A percentile compares a stretch with the other conserved stretches of the same genome.
Conservation (phyloP, 2,329 filamentous ascomycete species). For the Sarocladium kiliense region DNA sequence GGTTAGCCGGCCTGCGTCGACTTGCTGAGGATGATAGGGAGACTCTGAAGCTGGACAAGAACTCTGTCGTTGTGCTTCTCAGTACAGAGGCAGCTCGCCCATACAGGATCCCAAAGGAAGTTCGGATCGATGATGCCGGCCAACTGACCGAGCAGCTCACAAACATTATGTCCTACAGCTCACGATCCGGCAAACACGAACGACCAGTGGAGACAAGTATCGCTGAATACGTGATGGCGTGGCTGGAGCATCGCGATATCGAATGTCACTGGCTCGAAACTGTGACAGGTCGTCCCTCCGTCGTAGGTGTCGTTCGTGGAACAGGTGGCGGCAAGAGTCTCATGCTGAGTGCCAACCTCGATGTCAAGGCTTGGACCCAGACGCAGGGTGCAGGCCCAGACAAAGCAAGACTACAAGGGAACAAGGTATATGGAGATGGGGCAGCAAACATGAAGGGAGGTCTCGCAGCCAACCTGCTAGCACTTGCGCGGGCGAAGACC, state of each 20-base stretch:
- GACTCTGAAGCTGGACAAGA: slow-evolving; percentile 30
- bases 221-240: slow-evolving; percentile 33
- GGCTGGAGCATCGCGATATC: slow-evolving; percentile 40
- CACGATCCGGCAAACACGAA: neutral
- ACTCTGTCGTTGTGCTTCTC: slow-evolving; percentile 59
- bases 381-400: slow-evolving; percentile 37
- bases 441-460: slow-evolving; percentile 40
- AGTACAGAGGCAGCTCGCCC: slow-evolving; percentile 49
- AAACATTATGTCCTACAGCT: neutral
- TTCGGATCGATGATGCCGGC: neutral
- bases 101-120: slow-evolving; percentile 9
- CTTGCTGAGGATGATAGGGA: slow-evolving; percentile 31
- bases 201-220: slow-evolving; percentile 27
- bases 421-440: slow-evolving; percentile 31
- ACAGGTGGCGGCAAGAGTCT: slow-evolving; percentile 32
- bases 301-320: slow-evolving; percentile 36
- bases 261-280: slow-evolving; percentile 37
- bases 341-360: slow-evolving; percentile 41
- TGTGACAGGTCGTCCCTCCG: slow-evolving; percentile 33
- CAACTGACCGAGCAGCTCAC: neutral
- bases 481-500: slow-evolving; percentile 25
- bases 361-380: slow-evolving; percentile 14
- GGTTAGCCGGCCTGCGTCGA: slow-evolving; percentile 50
- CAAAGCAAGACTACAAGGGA: slow-evolving; percentile 26
- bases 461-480: slow-evolving; percentile 31